Conservation (phyloP, 2,329 filamentous ascomycete species). For the Calonectria pteridis region DNA sequence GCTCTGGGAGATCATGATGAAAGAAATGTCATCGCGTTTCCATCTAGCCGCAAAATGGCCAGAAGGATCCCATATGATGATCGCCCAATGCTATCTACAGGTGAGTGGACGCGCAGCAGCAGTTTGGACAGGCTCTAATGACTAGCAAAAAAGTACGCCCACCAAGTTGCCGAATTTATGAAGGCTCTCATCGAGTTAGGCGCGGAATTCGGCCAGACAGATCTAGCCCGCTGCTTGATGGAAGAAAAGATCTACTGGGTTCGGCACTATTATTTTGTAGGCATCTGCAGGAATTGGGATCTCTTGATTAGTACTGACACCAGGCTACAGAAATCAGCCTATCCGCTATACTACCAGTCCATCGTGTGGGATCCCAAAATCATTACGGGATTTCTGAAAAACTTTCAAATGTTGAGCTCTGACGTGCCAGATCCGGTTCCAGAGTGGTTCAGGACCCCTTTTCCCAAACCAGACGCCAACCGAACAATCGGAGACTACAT, state of each 20-base stretch:
- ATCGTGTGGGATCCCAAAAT: neutral
- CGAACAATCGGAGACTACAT: neutral
- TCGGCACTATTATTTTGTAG: neutral
- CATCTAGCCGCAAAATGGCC: neutral
- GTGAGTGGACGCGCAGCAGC: neutral
- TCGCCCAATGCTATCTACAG: conserved; percentile 1
- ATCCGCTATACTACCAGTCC: neutral
- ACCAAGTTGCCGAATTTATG: neutral
- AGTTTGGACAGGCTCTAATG: neutral
- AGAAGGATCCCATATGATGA: neutral
- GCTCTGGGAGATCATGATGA: neutral
- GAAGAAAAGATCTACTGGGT: neutral
- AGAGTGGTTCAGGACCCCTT: conserved; percentile 1
- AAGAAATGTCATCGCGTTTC: neutral
- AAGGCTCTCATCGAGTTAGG: neutral
- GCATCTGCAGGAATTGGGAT: neutral
- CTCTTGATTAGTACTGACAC: neutral
- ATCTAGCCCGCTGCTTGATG: neutral
- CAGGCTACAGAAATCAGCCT: neutral
- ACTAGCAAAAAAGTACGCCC: neutral
- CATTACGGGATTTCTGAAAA: neutral
- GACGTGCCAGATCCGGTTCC: neutral
- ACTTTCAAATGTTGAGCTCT: neutral
- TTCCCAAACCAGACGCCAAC: neutral
- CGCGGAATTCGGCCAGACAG: neutral